Evolutionary conservation across 805 yeast genomes (phyloP).

Genomic region (Saturnispora kantuleensis): DNA sequence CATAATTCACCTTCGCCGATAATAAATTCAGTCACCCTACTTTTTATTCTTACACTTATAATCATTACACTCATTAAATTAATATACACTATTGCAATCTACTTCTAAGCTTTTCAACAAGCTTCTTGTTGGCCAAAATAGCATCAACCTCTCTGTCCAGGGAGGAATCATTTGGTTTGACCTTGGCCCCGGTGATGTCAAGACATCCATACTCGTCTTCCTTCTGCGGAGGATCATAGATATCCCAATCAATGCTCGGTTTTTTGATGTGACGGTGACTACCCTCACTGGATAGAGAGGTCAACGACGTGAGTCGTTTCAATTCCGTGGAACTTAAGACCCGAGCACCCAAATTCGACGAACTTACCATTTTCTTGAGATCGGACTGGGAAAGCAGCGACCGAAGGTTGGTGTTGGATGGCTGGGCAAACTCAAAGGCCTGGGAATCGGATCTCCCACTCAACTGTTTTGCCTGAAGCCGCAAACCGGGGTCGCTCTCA

Average conservation of each 20-base stretch:
- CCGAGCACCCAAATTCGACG: not conserved
- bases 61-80: not conserved
- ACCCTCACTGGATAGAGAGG: conserved; percentile 8
- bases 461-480: conserved; percentile 8
- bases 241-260: conserved; percentile 16
- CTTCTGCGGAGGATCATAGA: conserved; percentile 8
- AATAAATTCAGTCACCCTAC: not conserved
- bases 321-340: conserved; percentile 8
- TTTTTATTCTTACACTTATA: not conserved
- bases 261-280: conserved; percentile 12
- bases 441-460: conserved; percentile 24
- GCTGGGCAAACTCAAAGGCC: conserved; percentile 21
- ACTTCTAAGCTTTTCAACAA: conserved; percentile 10
- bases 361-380: conserved; percentile 1
- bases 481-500: conserved; percentile 4
- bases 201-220: conserved; percentile 1
- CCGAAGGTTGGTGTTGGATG: conserved; percentile 2
- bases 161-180: conserved; percentile 6
- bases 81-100: not conserved
- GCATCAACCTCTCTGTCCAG: conserved; percentile 13
- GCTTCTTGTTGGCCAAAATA: conserved; percentile 13
- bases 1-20: not conserved
- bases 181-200: not conserved
- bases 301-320: conserved; percentile 6
- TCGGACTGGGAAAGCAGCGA: conserved; percentile 4